Conservation (phyloP, 129 eudicot genomes). For the Ambrosia artemisiifolia region DNA sequence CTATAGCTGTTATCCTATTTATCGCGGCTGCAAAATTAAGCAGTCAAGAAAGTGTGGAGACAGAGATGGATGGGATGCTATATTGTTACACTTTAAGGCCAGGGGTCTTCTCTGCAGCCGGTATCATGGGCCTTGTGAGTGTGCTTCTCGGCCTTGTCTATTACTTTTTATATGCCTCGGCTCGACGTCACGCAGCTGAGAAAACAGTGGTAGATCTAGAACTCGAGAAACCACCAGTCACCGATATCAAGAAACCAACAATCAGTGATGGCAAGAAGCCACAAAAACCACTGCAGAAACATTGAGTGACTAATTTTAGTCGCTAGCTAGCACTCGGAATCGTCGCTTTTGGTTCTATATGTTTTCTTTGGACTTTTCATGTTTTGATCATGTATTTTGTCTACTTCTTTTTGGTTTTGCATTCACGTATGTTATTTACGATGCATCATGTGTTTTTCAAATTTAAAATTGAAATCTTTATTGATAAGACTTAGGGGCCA, state of each 20-base stretch:
- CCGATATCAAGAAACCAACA: slow-evolving; percentile 1
- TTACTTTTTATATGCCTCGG: slow-evolving; percentile 13
- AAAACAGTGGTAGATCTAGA: slow-evolving; percentile 11
- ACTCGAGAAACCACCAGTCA: slow-evolving; percentile 6
- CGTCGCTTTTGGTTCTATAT: not conserved
- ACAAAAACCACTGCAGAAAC: not conserved
- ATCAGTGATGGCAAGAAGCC: not conserved
- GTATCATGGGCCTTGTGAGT: slow-evolving; percentile 14
- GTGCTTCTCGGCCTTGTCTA: slow-evolving; percentile 14
- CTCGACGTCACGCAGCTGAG: not conserved
- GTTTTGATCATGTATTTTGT: not conserved
- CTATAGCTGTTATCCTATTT: slow-evolving; percentile 12
- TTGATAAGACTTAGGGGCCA: too few relatives aligned
- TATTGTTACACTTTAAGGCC: slow-evolving; percentile 17
- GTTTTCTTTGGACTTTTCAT: not conserved
- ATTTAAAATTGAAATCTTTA: too few relatives aligned
- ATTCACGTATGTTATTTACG: too few relatives aligned
- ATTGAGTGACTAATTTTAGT: not conserved
- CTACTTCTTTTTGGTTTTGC: not conserved
- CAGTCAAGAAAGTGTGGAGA: not conserved
- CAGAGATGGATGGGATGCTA: not conserved
- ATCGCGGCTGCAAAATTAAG: slow-evolving; percentile 20
- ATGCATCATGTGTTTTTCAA: too few relatives aligned
- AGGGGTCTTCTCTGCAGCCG: slow-evolving; percentile 8
- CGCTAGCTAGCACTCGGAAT: not conserved